phyloP scores from a whole-genome alignment of 345 rosid species.

The Raphanus raphanistrum region DNA sequence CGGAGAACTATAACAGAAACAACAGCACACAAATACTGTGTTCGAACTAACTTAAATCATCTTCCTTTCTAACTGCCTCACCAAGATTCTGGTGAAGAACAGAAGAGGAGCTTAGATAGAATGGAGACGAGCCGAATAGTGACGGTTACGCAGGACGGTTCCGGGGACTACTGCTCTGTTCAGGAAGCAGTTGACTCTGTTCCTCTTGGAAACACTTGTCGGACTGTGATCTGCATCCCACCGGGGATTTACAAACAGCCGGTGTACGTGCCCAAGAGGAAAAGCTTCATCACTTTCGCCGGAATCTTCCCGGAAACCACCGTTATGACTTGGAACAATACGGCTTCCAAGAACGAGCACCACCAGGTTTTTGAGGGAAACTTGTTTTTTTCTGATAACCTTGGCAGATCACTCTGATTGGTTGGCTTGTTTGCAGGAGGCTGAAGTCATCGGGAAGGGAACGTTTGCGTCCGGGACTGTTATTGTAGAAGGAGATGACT shows the following conservation, averaged over 20 bases:
- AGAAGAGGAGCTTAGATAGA: background rate
- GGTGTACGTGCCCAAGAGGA: constrained; percentile 82
- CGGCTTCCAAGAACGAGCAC: constrained; percentile 76
- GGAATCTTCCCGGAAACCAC: constrained; percentile 75
- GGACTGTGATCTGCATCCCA: constrained; percentile 70
- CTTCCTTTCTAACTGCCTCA: background rate
- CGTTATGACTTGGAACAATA: constrained; percentile 82
- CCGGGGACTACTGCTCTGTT: constrained; percentile 66
- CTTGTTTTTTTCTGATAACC: background rate
- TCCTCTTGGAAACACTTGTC: constrained; percentile 65
- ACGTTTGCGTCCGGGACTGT: constrained; percentile 90
- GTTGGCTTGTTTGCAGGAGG: constrained; percentile 40
- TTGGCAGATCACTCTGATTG: background rate
- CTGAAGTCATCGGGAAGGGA: constrained; percentile 81
- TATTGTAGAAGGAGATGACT: constrained; percentile 94
- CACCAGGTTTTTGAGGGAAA: constrained; percentile 57
- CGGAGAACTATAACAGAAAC: background rate
- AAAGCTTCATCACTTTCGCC: constrained; percentile 81
- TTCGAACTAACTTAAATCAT: background rate
- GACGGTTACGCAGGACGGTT: constrained; percentile 76
- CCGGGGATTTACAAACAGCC: constrained; percentile 86
- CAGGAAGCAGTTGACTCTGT: constrained; percentile 90
- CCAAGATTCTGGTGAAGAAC: background rate
- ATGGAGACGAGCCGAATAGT: constrained; percentile 56
- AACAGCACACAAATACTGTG: background rate